Conservation (phyloP, 768 basidiomycete genomes). For the Boletales sp. region DNA sequence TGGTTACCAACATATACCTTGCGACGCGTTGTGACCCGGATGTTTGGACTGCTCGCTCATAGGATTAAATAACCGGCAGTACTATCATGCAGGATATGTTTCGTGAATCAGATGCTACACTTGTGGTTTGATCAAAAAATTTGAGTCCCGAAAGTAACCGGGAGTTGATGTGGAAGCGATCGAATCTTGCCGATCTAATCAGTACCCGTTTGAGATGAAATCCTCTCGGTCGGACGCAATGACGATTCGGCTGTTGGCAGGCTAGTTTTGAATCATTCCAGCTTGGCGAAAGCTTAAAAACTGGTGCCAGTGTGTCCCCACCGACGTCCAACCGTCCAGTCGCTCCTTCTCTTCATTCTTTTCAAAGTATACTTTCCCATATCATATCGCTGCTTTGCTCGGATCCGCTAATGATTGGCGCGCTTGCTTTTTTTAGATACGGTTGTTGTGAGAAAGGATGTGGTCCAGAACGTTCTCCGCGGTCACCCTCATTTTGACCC, state of each 20-base stretch:
- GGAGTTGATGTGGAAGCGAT: too few relatives aligned
- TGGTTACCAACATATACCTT: too few relatives aligned
- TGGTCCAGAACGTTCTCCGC: conserved; percentile 15
- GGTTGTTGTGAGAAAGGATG: conserved; percentile 6
- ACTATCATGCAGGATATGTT: too few relatives aligned
- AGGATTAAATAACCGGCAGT: too few relatives aligned
- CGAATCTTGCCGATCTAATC: too few relatives aligned
- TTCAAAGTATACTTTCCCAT: conserved; percentile 4
- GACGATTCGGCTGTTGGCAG: not conserved
- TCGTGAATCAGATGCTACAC: too few relatives aligned
- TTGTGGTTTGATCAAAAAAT: too few relatives aligned
- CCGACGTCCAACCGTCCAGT: conserved; percentile 1
- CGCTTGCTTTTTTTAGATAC: not conserved
- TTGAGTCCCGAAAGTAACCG: too few relatives aligned
- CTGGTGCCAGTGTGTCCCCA: not conserved
- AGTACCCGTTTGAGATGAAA: conserved; percentile 2
- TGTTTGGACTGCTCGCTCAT: too few relatives aligned
- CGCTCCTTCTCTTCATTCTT: conserved; percentile 8
- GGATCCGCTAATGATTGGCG: too few relatives aligned
- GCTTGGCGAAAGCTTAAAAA: not conserved
- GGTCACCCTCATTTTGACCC: conserved; percentile 7
- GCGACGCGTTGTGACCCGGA: too few relatives aligned
- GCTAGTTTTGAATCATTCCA: not conserved
- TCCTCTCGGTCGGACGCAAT: not conserved
- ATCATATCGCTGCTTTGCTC: too few relatives aligned